Conservation (phyloP, 495 filamentous ascomycete genomes). For the Xylaria bambusicola region DNA sequence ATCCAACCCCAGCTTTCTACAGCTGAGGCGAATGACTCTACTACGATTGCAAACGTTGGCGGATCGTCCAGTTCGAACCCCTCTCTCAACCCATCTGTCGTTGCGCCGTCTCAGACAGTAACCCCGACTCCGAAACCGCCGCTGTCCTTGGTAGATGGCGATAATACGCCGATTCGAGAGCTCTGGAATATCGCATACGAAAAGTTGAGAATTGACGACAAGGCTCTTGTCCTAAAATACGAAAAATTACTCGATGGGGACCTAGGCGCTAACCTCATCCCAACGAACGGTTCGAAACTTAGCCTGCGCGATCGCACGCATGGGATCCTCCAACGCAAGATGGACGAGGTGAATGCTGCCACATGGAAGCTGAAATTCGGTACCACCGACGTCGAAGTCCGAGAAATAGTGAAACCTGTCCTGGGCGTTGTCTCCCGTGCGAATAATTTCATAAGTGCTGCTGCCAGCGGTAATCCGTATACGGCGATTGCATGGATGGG, state of each 20-base stretch:
- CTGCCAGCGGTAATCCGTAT: conserved; percentile 14
- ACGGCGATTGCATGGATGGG: conserved; percentile 23
- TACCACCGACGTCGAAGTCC: background rate
- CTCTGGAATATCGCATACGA: background rate
- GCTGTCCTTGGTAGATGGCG: too few species aligned
- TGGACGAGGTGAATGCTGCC: conserved; percentile 12
- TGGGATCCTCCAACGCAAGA: conserved; percentile 11
- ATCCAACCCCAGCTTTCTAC: too few species aligned
- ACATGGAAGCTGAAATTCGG: conserved; percentile 19
- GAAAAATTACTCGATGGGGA: background rate
- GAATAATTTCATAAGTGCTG: background rate
- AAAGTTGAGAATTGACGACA: background rate
- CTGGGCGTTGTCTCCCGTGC: background rate
- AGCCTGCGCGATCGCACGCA: conserved; percentile 7
- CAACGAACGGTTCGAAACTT: background rate
- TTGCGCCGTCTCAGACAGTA: too few species aligned
- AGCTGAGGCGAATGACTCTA: too few species aligned
- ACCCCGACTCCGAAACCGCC: too few species aligned
- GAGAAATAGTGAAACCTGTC: conserved; percentile 3
- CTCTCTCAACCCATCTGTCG: too few species aligned
- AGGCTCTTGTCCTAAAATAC: background rate
- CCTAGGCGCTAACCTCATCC: background rate
- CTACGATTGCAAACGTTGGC: too few species aligned
- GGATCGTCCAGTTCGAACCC: too few species aligned
- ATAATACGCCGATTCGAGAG: background rate